Base-by-base conservation (phyloP, 345 rosid genomes). In the Cochlearia excelsa region DNA sequence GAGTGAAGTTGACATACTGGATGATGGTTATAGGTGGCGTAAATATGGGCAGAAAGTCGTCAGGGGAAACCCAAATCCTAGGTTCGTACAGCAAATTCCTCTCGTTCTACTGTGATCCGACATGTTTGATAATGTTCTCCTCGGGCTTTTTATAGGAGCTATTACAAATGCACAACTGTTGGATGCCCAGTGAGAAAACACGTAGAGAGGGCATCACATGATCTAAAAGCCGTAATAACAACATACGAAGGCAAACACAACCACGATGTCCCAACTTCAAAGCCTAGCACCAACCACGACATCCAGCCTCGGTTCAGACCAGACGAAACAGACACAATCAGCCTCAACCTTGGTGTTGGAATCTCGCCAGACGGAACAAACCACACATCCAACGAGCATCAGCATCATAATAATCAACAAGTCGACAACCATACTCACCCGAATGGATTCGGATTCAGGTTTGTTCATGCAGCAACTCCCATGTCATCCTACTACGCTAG, bases 21-120 rank as follows among this genome's bases (percentile, higher is more conserved):
- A 90, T 74, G 99, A 93, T 74, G 99, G 99, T 58, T 93, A 93
- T 61, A 75, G 94, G 41, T 93, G 99, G 99, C 96, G 99, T 82
- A 93, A 93, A 74, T 93, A 93, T 81, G 99, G 97, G 63, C 99
- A 93, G 80, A 93, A 93, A 79, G 95, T 93, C 67, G 99, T 93
- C 40, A 79, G 96, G 60, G 97, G 95, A 66, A 93, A 93, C 80
- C 96, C 99, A 54, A 93, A 93, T 77, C 99, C 99, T 56, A 84
- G 99, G 99, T 87, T 72, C 46, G 54, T 72, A 26, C 63, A 35
- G 11, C 30, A 54, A 27, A 30, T 51, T 35, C n/a, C 9, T 30
- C n/a, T 38, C 47, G 30, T 3, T 39, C 26, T 54, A 3, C 45
- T 34, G 35, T 33, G 35, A 33, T 3, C 35, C 3, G 3, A 33